Base-by-base conservation (phyloP, 2,329 filamentous ascomycete genomes). In the Cordyceps fumosorosea region DNA sequence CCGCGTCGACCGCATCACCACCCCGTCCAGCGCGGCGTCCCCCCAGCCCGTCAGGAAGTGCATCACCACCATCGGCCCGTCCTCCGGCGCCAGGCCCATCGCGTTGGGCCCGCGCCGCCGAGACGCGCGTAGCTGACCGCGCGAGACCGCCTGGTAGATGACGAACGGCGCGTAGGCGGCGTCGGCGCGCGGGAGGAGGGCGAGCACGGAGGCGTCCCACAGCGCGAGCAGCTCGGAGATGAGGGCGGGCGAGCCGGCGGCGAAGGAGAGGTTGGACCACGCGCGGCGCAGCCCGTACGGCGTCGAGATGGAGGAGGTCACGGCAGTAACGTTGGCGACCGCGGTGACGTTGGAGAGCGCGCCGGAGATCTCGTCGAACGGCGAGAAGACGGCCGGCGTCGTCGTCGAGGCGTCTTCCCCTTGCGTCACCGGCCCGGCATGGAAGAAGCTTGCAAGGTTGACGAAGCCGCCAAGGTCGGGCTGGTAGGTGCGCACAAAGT, bases 41-140 rank as follows among this genome's bases (percentile, higher is more conserved):
- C 56, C 37, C 72, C 74, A 74, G 18, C 42, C 12, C 1, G 54
- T 47, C 20, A 65, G 51, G 10, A 73, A n/a, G 61, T 74, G 70
- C n/a, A 76, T 66, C 59, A 75, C 67, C 42, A 70, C 66, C 40
- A 73, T 22, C 2, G 74, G 69, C 6, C 75, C 71, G 11, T 74
- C 73, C 18, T 71, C 67, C 3, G 69, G 68, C 26, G 71, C 67
- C 20, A 80, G 65, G 0, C 76, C 77, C 6, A 80, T 65, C 1
- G 77, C 69, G 56, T 80, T 80, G 14, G 77, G 75, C 5, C 76
- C 77, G 18, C 73, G 74, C 45, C 69, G 68, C 52, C 69, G 64
- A 69, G 73, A 73, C 8, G 67, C 62, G 14, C 70, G 64, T 5
- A 73, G 62, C 26, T 76, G 67, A 45, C 72, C 70, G n/a, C 70